phyloP scores from a whole-genome alignment of 768 basidiomycete species.

The Boletus sensibilis region DNA sequence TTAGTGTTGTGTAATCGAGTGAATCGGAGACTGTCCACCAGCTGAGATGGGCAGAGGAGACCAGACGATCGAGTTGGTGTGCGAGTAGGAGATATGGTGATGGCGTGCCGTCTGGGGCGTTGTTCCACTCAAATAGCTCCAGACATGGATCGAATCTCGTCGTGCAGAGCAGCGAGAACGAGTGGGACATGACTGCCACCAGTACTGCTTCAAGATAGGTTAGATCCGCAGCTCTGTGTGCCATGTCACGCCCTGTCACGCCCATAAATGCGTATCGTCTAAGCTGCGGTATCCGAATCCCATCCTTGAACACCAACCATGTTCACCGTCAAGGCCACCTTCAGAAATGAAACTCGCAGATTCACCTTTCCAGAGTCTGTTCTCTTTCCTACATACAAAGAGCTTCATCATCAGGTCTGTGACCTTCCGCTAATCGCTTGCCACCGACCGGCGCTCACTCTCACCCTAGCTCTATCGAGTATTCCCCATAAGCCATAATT shows the following conservation, averaged over 20 bases:
- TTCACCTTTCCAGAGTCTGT: constrained; percentile 52
- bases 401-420: constrained; percentile 63
- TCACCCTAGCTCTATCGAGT: constrained; percentile 60
- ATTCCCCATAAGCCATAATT: constrained; percentile 60
- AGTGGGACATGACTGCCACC: constrained; percentile 6
- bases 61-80: constrained; percentile 61
- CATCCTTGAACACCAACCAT: constrained; percentile 39
- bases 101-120: constrained; percentile 45
- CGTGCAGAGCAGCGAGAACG: constrained; percentile 46
- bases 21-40: constrained; percentile 42
- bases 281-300: constrained; percentile 19
- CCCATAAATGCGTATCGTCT: constrained; percentile 13
- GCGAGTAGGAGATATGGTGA: constrained; percentile 62
- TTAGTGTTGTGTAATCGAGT: constrained; percentile 42
- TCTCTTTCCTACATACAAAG: constrained; percentile 60
- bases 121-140: constrained; percentile 53
- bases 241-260: constrained; percentile 25
- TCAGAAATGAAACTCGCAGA: constrained; percentile 65
- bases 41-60: constrained; percentile 48
- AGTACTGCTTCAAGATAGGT: too few species aligned
- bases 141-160: constrained; percentile 59
- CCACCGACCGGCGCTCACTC: constrained; percentile 21
- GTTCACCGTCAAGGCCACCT: constrained; percentile 82
- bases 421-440: constrained; percentile 1
- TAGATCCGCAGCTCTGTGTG: background rate